Evolutionary conservation across 1,284 basidiomycete species (phyloP).

Genomic region (Leccinum variabile): DNA sequence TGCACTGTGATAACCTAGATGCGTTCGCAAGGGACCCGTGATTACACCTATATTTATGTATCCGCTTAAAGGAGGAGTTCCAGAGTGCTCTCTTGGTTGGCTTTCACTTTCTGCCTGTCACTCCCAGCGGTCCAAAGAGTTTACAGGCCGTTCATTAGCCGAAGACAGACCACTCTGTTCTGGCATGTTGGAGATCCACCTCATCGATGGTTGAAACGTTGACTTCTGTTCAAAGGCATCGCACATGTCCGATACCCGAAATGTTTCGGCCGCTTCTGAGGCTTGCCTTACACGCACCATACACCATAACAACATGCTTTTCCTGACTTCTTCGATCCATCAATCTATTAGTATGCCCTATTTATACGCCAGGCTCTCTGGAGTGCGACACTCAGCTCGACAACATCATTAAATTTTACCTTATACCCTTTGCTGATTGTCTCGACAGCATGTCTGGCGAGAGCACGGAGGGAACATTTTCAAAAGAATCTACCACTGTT

Average conservation of each 20-base stretch:
- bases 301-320: background rate
- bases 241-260: background rate
- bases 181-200: background rate
- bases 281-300: background rate
- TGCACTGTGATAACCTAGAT: background rate
- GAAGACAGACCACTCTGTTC: background rate
- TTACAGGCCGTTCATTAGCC: background rate
- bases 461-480: slow-evolving; percentile 3
- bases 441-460: slow-evolving; percentile 14
- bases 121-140: background rate
- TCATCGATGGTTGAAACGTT: background rate
- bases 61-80: slow-evolving; percentile 3
- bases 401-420: background rate
- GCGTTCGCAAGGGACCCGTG: background rate
- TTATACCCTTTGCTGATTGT: background rate
- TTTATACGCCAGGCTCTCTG: background rate
- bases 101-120: background rate
- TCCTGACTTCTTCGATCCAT: background rate
- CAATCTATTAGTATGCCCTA: background rate
- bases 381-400: background rate
- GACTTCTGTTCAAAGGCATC: background rate
- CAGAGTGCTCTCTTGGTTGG: background rate
- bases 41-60: background rate
- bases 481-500: slow-evolving; percentile 4
- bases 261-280: background rate